These are phyloP conservation scores for Periconia digitata DNA, from an alignment of 2,329 filamentous ascomycete genomes.

Conservation along the genomic window DNA sequence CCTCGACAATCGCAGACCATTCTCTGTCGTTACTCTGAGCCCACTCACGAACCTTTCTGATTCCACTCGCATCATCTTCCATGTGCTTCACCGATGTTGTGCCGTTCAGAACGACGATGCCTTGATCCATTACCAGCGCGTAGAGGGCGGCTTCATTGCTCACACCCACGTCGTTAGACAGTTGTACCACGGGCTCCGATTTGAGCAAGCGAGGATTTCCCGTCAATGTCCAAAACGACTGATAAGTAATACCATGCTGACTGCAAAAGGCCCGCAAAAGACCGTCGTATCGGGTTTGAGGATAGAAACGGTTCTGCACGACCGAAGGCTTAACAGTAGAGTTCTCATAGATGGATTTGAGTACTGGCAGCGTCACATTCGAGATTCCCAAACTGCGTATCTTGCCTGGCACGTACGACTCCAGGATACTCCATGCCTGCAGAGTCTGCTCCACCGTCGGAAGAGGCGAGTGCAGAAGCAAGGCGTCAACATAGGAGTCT, in stretches of 20 bases:
- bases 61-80: conserved; percentile 53
- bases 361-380: conserved; percentile 64
- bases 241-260: conserved; percentile 56
- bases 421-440: conserved; percentile 66
- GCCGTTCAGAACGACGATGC: conserved; percentile 57
- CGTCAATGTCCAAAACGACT: conserved; percentile 64
- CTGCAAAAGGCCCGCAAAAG: conserved; percentile 60
- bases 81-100: conserved; percentile 57
- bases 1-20: conserved; percentile 45
- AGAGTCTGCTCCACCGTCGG: conserved; percentile 56
- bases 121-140: conserved; percentile 57
- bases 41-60: conserved; percentile 46
- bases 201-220: conserved; percentile 57
- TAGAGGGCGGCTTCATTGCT: conserved; percentile 56
- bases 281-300: conserved; percentile 60
- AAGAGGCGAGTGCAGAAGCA: conserved; percentile 62
- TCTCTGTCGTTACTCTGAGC: conserved; percentile 47
- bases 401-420: conserved; percentile 64
- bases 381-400: conserved; percentile 74
- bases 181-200: conserved; percentile 49
- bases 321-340: conserved; percentile 59
- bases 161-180: conserved; percentile 52
- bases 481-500: conserved; percentile 57
- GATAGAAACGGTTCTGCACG: conserved; percentile 76
- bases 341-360: conserved; percentile 56